These are phyloP conservation scores for Coemansia sp. DNA, from an alignment of 192 early-diverging fungal genomes.

Conservation along the genomic window DNA sequence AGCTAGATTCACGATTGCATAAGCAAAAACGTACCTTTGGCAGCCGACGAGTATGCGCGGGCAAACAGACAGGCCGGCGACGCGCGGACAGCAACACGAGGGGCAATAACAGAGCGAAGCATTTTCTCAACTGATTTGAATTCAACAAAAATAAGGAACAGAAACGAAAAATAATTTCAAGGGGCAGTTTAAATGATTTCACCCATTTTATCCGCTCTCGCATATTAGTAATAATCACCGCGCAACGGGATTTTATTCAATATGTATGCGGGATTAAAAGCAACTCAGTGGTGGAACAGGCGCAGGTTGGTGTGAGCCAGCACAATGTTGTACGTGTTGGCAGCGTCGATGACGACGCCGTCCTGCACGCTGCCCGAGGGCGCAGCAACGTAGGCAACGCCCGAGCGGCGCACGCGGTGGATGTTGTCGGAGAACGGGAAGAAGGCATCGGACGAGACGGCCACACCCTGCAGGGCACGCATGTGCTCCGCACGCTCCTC, in stretches of 20 bases:
- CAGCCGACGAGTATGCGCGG: slow-evolving; percentile 52
- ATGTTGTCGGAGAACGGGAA: slow-evolving; percentile 99
- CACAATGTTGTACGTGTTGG: slow-evolving; percentile 80
- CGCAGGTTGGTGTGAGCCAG: slow-evolving; percentile 84
- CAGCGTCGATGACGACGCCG: slow-evolving; percentile 73
- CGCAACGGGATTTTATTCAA: neutral
- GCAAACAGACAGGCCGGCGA: slow-evolving; percentile 29
- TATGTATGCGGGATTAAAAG: neutral
- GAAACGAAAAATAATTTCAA: slow-evolving; percentile 9
- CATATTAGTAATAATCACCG: neutral
- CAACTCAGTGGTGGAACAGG: slow-evolving; percentile 89
- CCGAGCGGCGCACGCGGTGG: slow-evolving; percentile 77
- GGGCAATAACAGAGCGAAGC: slow-evolving; percentile 37
- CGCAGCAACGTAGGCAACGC: slow-evolving; percentile 87
- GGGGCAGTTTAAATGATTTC: neutral
- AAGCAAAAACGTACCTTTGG: slow-evolving; percentile 34
- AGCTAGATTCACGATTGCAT: neutral
- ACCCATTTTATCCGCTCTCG: neutral
- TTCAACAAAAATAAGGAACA: neutral
- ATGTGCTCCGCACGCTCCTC: slow-evolving; percentile 80
- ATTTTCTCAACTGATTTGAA: slow-evolving; percentile 15
- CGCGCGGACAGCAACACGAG: slow-evolving; percentile 7
- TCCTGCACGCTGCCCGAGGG: slow-evolving; percentile 93
- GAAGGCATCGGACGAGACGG: slow-evolving; percentile 95
- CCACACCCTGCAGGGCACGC: slow-evolving; percentile 67